Evolutionary conservation across 140 eudicot species (phyloP).

Genomic region (Erigeron philadelphicus): DNA sequence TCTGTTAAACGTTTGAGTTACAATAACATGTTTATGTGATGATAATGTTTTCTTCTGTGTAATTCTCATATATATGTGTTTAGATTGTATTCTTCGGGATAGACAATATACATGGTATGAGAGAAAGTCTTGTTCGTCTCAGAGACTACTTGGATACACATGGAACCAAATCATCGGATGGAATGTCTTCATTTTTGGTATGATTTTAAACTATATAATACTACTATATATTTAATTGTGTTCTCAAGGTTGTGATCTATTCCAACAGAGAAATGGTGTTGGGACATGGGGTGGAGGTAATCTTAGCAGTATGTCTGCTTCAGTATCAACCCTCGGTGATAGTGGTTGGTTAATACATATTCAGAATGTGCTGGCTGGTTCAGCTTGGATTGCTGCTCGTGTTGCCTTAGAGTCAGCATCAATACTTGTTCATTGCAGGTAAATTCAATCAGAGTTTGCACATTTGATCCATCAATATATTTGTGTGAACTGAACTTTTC

Average conservation of each 20-base stretch:
- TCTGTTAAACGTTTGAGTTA: constrained; percentile 32
- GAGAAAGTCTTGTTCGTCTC: constrained; percentile 90
- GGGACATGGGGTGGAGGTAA: constrained; percentile 95
- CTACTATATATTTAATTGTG: neutral
- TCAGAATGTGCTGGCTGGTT: constrained; percentile 90
- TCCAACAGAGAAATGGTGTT: constrained; percentile 82
- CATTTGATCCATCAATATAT: neutral
- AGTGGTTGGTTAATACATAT: constrained; percentile 93
- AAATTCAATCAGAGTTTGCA: neutral
- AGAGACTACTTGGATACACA: constrained; percentile 96
- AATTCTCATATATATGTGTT: constrained; percentile 22
- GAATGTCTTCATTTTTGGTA: constrained; percentile 89
- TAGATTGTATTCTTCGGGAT: constrained; percentile 96
- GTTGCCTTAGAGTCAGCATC: constrained; percentile 87
- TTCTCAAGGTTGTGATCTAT: constrained; percentile 4
- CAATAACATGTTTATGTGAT: neutral
- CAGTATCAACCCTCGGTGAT: constrained; percentile 96
- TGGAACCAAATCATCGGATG: constrained; percentile 92
- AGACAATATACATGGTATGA: constrained; percentile 96
- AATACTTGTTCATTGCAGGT: constrained; percentile 99
- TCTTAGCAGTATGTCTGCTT: constrained; percentile 97
- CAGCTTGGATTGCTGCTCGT: constrained; percentile 99
- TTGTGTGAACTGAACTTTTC: too few relatives aligned
- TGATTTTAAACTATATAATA: constrained; percentile 4
- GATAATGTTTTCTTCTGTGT: neutral